phyloP scores from a whole-genome alignment of 176 grass and related monocot genomes.

The Carex cristatella region DNA sequence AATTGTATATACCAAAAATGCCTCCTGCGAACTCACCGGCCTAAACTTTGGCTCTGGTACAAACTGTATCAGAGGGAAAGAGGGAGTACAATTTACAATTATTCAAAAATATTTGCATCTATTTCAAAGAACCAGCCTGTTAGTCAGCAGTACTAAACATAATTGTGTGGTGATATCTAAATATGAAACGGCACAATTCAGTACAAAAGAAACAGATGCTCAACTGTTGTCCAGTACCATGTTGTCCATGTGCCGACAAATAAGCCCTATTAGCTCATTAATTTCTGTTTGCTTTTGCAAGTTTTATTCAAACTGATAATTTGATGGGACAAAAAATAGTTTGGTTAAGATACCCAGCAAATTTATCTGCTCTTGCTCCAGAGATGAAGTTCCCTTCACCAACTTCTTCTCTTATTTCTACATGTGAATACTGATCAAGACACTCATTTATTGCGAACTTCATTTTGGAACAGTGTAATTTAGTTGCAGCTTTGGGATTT shows the following conservation, averaged over 20 bases:
- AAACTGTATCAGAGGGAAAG: conserved; percentile 39
- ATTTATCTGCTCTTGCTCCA: conserved; percentile 80
- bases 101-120: neutral
- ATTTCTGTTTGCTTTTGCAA: neutral
- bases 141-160: neutral
- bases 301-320: neutral
- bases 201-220: neutral
- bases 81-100: neutral
- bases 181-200: neutral
- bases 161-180: neutral
- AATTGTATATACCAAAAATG: no score
- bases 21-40: no score
- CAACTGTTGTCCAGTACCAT: neutral
- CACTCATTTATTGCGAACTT: conserved; percentile 77
- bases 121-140: neutral
- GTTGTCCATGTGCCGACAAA: neutral
- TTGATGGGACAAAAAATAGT: neutral
- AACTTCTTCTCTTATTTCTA: conserved; percentile 91
- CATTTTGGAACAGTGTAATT: conserved; percentile 24
- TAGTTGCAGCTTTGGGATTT: no score
- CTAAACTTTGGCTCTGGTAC: neutral
- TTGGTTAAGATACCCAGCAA: conserved; percentile 22
- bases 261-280: neutral
- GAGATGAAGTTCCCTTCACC: conserved; percentile 85
- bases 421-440: conserved; percentile 70